A percentile compares a stretch with the other conserved stretches of the same genome.
These are phyloP conservation scores for Annulohypoxylon maeteangense DNA, from an alignment of 495 filamentous ascomycete species.

Conservation along the genomic window DNA sequence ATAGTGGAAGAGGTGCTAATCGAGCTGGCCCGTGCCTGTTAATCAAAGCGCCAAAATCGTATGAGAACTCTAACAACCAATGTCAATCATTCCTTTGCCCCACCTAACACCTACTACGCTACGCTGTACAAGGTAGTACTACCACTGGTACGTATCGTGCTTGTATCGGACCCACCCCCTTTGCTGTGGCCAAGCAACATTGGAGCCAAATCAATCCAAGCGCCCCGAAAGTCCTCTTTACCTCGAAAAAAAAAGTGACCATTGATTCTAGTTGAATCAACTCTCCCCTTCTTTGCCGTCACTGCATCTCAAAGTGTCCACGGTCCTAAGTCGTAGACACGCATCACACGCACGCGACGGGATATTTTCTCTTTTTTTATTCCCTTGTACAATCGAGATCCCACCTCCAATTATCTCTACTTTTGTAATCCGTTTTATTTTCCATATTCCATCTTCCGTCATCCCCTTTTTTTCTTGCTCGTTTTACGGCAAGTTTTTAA, in stretches of 20 bases:
- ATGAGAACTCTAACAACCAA: slow-evolving; percentile 43
- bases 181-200: slow-evolving; percentile 34
- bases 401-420: slow-evolving; percentile 16
- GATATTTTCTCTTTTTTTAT: slow-evolving; percentile 32
- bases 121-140: not conserved
- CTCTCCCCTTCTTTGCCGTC: slow-evolving; percentile 34
- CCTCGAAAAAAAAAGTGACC: slow-evolving; percentile 30
- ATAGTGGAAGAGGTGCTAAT: slow-evolving; percentile 18
- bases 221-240: slow-evolving; percentile 38
- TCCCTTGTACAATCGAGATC: slow-evolving; percentile 29
- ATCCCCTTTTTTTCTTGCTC: not conserved
- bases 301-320: slow-evolving; percentile 26
- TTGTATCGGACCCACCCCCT: slow-evolving; percentile 16
- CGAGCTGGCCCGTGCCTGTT: slow-evolving; percentile 40
- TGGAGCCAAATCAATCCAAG: slow-evolving; percentile 34
- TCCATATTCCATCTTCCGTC: not conserved
- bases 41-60: slow-evolving; percentile 34
- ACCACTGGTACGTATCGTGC: not conserved
- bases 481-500: slow-evolving; percentile 18
- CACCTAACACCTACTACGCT: slow-evolving; percentile 11
- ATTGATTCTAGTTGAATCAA: slow-evolving; percentile 18
- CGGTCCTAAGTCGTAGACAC: slow-evolving; percentile 14
- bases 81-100: slow-evolving; percentile 33
- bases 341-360: slow-evolving; percentile 21
- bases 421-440: slow-evolving; percentile 33